Evolutionary conservation across 2,329 filamentous ascomycete genomes (phyloP).

Genomic region (Colletotrichum acutatum): DNA sequence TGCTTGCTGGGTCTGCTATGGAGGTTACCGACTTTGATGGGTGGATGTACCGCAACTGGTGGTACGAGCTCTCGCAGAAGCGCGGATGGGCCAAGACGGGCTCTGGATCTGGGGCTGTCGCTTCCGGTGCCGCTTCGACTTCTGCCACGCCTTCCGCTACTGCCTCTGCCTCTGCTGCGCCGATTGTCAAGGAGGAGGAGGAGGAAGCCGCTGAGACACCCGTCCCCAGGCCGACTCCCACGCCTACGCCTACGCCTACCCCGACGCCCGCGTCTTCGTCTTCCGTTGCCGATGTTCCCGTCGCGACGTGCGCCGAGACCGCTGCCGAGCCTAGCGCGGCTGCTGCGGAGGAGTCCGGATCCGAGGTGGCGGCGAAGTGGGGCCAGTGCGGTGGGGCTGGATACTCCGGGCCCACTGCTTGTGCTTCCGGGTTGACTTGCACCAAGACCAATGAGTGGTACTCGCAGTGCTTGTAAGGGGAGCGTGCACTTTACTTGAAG

Average conservation of each 20-base stretch:
- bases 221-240: too few species aligned
- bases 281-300: background rate
- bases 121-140: background rate
- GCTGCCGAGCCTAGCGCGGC: slow-evolving; percentile 18
- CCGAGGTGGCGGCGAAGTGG: slow-evolving; percentile 38
- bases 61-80: slow-evolving; percentile 47
- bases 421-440: slow-evolving; percentile 49
- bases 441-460: slow-evolving; percentile 52
- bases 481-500: too few species aligned
- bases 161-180: background rate
- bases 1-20: slow-evolving; percentile 54
- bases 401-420: slow-evolving; percentile 49
- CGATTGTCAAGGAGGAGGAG: slow-evolving; percentile 7
- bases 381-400: slow-evolving; percentile 50
- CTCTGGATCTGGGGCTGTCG: too few species aligned
- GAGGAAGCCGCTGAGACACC: background rate
- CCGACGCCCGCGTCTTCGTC: background rate
- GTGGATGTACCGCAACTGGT: slow-evolving; percentile 61
- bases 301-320: background rate
- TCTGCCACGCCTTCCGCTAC: background rate
- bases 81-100: slow-evolving; percentile 39
- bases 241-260: background rate
- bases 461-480: slow-evolving; percentile 51
- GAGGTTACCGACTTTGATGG: slow-evolving; percentile 59
- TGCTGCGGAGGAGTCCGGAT: slow-evolving; percentile 9